These are phyloP conservation scores for Guyanaporus albipodus DNA, from an alignment of 768 basidiomycete species.

Conservation along the genomic window DNA sequence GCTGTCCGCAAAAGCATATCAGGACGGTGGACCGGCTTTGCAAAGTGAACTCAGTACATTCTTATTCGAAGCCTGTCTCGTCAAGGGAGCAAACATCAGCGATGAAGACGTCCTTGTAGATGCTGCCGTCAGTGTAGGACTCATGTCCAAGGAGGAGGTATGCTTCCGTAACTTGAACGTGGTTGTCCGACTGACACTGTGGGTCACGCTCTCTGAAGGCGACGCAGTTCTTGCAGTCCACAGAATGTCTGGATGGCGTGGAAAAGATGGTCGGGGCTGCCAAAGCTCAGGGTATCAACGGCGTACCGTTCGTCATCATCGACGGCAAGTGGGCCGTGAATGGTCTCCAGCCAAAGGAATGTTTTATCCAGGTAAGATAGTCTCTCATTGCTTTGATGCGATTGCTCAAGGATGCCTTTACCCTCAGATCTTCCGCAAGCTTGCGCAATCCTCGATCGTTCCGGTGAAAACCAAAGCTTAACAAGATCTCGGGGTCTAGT, in stretches of 20 bases:
- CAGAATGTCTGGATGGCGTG: constrained; percentile 37
- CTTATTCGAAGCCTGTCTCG: constrained; percentile 40
- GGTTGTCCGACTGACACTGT: background rate
- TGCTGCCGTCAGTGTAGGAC: constrained; percentile 32
- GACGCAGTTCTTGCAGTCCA: constrained; percentile 35
- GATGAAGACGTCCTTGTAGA: constrained; percentile 33
- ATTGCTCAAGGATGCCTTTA: background rate
- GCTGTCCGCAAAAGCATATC: constrained; percentile 40
- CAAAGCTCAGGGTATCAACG: constrained; percentile 39
- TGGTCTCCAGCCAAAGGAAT: constrained; percentile 40
- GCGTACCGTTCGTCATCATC: constrained; percentile 50
- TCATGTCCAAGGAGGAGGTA: constrained; percentile 37
- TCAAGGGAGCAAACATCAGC: constrained; percentile 33
- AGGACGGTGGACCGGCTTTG: constrained; percentile 33
- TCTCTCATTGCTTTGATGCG: background rate
- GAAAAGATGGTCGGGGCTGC: constrained; percentile 37
- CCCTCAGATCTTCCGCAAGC: constrained; percentile 30
- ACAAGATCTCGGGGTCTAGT: background rate
- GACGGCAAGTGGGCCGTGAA: constrained; percentile 43
- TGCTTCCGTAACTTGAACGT: background rate
- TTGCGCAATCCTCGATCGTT: constrained; percentile 13
- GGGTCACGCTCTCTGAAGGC: constrained; percentile 27
- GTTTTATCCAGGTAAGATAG: constrained; percentile 33
- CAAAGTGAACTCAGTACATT: constrained; percentile 35
- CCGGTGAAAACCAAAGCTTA: background rate